Evolutionary conservation across 1,284 basidiomycete species (phyloP).

Genomic region (Xerocomus amazonicus): DNA sequence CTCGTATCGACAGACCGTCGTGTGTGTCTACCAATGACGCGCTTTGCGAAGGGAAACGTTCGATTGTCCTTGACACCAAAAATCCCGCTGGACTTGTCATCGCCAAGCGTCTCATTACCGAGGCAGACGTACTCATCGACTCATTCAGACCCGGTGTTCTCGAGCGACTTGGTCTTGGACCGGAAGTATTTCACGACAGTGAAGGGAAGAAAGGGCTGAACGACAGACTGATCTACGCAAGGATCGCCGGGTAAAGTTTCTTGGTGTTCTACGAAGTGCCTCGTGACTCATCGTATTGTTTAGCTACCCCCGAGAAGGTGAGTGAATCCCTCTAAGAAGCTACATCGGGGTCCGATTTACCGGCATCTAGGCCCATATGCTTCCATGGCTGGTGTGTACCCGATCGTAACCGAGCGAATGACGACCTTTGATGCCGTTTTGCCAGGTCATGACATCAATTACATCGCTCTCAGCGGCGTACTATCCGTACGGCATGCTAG

Average conservation of each 20-base stretch:
- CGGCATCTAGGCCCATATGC: constrained; percentile 51
- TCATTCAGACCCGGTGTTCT: constrained; percentile 82
- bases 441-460: constrained; percentile 81
- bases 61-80: constrained; percentile 68
- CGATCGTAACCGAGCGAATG: not conserved
- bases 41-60: constrained; percentile 71
- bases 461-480: constrained; percentile 78
- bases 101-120: constrained; percentile 57
- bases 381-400: constrained; percentile 60
- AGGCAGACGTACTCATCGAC: constrained; percentile 78
- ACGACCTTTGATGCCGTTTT: constrained; percentile 6
- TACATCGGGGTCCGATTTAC: constrained; percentile 14
- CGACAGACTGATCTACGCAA: constrained; percentile 58
- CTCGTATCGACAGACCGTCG: constrained; percentile 66
- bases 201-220: constrained; percentile 49
- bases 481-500: constrained; percentile 52
- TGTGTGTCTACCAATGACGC: constrained; percentile 43
- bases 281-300: not conserved
- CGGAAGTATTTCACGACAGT: constrained; percentile 63
- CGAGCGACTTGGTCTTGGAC: constrained; percentile 75
- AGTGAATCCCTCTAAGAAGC: constrained; percentile 7
- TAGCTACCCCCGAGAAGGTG: constrained; percentile 61
- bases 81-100: constrained; percentile 53
- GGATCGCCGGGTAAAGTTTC: constrained; percentile 57
- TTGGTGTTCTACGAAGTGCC: not conserved